These are phyloP conservation scores for Macrolepiota dolichaula DNA, from an alignment of 768 basidiomycete species.

Conservation along the genomic window DNA sequence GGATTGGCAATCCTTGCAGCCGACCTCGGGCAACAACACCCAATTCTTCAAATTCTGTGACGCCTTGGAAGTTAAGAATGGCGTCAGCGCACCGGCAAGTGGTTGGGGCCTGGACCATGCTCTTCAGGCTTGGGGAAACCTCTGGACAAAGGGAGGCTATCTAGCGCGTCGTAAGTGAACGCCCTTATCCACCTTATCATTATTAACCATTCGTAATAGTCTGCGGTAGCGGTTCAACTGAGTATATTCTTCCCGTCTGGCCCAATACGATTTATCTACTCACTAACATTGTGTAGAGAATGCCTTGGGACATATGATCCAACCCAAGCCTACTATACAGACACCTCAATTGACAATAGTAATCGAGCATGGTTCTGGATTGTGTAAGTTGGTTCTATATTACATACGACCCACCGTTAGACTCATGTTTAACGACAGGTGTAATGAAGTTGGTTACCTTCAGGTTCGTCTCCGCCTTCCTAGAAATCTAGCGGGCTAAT, in stretches of 20 bases:
- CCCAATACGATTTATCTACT: background rate
- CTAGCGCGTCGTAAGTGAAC: constrained; percentile 33
- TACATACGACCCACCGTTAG: no score
- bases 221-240: constrained; percentile 41
- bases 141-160: constrained; percentile 51
- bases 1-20: constrained; percentile 68
- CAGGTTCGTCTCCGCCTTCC: constrained; percentile 27
- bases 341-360: constrained; percentile 52
- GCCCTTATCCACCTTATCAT: background rate
- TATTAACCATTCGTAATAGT: constrained; percentile 30
- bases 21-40: constrained; percentile 39
- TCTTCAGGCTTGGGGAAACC: constrained; percentile 55
- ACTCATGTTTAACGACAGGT: constrained; percentile 33
- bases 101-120: constrained; percentile 68
- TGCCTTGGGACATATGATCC: constrained; percentile 43
- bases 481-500: background rate
- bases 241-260: constrained; percentile 35
- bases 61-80: constrained; percentile 62
- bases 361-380: constrained; percentile 72
- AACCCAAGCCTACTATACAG: constrained; percentile 43
- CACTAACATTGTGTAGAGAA: constrained; percentile 21
- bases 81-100: constrained; percentile 39
- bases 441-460: constrained; percentile 66
- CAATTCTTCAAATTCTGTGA: constrained; percentile 64
- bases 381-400: constrained; percentile 37